Evolutionary conservation across 768 basidiomycete genomes (phyloP).

Genomic region (Mycena pura): DNA sequence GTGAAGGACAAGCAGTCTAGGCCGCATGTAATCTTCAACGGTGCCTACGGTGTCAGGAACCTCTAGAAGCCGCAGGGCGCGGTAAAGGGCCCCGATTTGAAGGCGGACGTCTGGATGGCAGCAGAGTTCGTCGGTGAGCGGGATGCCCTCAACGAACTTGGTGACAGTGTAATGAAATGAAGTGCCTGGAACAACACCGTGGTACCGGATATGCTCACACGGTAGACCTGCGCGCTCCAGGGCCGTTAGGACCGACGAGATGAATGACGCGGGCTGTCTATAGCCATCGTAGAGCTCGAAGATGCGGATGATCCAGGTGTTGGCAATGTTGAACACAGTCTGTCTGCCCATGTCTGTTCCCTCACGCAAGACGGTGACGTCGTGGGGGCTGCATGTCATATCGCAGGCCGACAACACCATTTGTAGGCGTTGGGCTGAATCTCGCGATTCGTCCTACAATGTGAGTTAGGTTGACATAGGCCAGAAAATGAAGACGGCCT

Average conservation of each 20-base stretch:
- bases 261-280: neutral
- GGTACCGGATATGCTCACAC: neutral
- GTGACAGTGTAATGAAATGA: slow-evolving; percentile 2
- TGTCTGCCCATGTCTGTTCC: slow-evolving; percentile 3
- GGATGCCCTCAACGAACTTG: neutral
- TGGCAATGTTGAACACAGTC: slow-evolving; percentile 3
- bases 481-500: too few relatives aligned
- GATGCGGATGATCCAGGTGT: slow-evolving; percentile 2
- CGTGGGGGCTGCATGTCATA: neutral
- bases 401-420: neutral
- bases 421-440: neutral
- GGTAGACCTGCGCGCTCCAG: neutral
- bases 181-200: neutral
- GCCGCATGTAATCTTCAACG: slow-evolving; percentile 1
- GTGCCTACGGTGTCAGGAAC: neutral
- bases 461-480: too few relatives aligned
- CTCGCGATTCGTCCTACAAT: neutral
- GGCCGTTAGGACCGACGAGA: neutral
- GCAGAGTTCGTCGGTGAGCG: neutral
- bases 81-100: neutral
- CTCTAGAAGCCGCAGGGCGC: neutral
- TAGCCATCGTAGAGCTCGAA: slow-evolving; percentile 7
- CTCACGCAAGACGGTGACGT: neutral
- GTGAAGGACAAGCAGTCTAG: neutral
- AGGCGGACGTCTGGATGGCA: neutral